Conservation (phyloP, 495 filamentous ascomycete genomes). For the Penicillium pulvis region DNA sequence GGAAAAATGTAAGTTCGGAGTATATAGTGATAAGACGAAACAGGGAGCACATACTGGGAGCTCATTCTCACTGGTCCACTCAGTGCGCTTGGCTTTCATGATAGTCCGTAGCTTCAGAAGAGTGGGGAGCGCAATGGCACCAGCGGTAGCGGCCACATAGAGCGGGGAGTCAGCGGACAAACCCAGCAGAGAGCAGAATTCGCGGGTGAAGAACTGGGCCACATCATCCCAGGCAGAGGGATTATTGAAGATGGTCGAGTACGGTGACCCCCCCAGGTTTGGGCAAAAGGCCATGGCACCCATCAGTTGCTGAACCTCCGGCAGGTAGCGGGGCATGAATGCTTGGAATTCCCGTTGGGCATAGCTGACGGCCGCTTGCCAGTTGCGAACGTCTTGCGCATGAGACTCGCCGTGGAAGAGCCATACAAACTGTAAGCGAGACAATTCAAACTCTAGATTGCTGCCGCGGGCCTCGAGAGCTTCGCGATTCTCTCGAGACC, state of each 20-base stretch:
- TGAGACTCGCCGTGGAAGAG: slow-evolving; percentile 61
- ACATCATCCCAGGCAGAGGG: slow-evolving; percentile 76
- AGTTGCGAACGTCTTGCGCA: slow-evolving; percentile 36
- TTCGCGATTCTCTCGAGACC: slow-evolving; percentile 71
- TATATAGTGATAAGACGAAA: not conserved
- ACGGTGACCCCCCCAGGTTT: slow-evolving; percentile 71
- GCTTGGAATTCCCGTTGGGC: slow-evolving; percentile 63
- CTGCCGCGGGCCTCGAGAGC: slow-evolving; percentile 80
- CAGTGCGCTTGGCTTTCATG: slow-evolving; percentile 83
- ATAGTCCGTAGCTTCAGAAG: slow-evolving; percentile 80
- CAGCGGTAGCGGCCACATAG: slow-evolving; percentile 88
- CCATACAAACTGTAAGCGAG: slow-evolving; percentile 82
- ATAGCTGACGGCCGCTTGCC: slow-evolving; percentile 68
- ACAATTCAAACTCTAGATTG: slow-evolving; percentile 93
- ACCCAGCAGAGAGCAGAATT: slow-evolving; percentile 91
- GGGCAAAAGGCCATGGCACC: slow-evolving; percentile 75
- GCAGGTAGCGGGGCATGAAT: slow-evolving; percentile 69
- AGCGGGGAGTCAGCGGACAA: slow-evolving; percentile 87
- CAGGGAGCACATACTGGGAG: slow-evolving; percentile 61
- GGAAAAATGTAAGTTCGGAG: slow-evolving; percentile 10
- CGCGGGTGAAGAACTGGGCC: slow-evolving; percentile 79
- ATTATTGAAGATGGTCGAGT: slow-evolving; percentile 72
- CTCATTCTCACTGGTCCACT: slow-evolving; percentile 92
- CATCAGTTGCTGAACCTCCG: slow-evolving; percentile 75
- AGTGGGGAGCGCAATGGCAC: slow-evolving; percentile 84